Conservation (phyloP, 305 asterid genomes). For the Solanum hybrid region DNA sequence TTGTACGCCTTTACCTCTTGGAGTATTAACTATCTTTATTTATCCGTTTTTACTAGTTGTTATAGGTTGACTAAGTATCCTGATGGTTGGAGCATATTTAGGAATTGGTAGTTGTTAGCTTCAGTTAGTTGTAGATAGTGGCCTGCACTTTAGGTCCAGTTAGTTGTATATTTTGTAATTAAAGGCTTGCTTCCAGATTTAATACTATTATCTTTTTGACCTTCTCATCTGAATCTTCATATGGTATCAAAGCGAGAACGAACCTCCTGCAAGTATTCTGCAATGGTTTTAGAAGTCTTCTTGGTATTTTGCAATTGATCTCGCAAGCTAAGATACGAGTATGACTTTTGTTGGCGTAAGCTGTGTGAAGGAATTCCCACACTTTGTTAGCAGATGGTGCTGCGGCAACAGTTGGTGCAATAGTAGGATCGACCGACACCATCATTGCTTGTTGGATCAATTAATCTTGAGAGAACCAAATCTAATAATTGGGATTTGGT, state of each 20-base stretch:
- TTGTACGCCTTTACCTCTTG: constrained; percentile 41
- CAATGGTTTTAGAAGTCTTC: not conserved
- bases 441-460: not conserved
- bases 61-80: not conserved
- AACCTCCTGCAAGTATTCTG: not conserved
- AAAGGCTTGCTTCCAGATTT: not conserved
- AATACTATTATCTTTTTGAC: not conserved
- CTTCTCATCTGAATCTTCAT: not conserved
- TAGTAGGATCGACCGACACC: not conserved
- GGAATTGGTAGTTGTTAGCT: not conserved
- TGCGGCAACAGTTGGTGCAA: not conserved
- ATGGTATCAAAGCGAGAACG: not conserved
- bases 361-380: not conserved
- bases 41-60: not conserved
- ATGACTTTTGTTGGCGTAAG: not conserved
- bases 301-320: not conserved
- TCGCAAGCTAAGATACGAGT: not conserved
- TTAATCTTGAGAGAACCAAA: not conserved
- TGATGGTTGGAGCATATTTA: not conserved
- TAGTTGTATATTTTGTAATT: not conserved
- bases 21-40: not conserved
- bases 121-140: not conserved
- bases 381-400: not conserved
- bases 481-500: not conserved
- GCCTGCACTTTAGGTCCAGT: not conserved